These are phyloP conservation scores for Marsdenia floribunda DNA, from an alignment of 257 asterid species.

Conservation along the genomic window DNA sequence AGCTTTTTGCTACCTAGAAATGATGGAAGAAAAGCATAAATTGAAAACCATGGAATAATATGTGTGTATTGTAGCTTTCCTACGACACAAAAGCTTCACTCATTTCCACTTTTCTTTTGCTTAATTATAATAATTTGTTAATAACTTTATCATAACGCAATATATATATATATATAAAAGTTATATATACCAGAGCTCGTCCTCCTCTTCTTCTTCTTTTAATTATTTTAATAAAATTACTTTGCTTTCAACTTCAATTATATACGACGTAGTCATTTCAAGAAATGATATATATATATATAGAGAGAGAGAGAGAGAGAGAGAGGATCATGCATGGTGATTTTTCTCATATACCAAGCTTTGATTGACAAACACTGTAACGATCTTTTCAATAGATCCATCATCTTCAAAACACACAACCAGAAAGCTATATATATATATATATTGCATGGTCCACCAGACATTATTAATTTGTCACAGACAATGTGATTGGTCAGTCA, in stretches of 20 bases:
- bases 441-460: slow-evolving; percentile 30
- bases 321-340: no score
- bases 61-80: not conserved
- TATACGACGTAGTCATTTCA: slow-evolving; percentile 9
- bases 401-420: not conserved
- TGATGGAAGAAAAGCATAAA: not conserved
- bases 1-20: no score
- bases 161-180: not conserved
- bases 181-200: no score
- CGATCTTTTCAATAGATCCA: slow-evolving; percentile 1
- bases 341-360: slow-evolving; percentile 4
- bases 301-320: no score
- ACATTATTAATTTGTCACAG: slow-evolving; percentile 7
- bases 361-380: slow-evolving; percentile 3
- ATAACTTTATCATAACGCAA: not conserved
- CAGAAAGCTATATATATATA: slow-evolving; percentile 9
- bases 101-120: not conserved
- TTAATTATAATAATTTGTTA: not conserved
- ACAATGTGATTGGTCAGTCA: slow-evolving; percentile 7
- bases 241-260: slow-evolving; percentile 5
- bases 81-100: not conserved
- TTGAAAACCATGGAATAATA: not conserved
- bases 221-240: not conserved
- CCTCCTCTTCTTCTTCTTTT: not conserved
- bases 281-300: slow-evolving; percentile 6